Evolutionary conservation across 768 basidiomycete genomes (phyloP).

Genomic region (Galerina marginata): DNA sequence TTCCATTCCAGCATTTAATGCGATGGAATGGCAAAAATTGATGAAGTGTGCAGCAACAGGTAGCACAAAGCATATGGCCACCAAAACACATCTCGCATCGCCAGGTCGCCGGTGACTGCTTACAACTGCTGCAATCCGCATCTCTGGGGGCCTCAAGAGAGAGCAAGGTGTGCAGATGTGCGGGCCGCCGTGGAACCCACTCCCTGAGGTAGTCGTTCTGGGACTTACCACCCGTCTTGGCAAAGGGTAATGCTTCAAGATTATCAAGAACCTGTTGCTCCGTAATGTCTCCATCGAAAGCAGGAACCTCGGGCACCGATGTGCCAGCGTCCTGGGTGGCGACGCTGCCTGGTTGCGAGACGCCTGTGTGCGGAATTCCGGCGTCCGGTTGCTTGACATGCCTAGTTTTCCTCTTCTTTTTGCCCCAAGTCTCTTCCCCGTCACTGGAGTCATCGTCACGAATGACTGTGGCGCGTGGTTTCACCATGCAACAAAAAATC

Average conservation of each 20-base stretch:
- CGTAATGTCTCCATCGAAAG: no score
- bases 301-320: no score
- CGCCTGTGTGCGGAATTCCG: no score
- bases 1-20: conserved; percentile 26
- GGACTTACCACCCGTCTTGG: neutral
- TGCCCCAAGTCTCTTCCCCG: no score
- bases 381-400: no score
- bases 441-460: no score
- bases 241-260: neutral
- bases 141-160: neutral
- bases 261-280: no score
- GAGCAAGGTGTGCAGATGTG: neutral
- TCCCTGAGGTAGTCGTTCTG: neutral
- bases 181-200: neutral
- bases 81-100: neutral
- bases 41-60: conserved; percentile 5
- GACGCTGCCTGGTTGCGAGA: no score
- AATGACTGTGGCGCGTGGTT: no score
- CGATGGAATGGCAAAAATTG: conserved; percentile 19
- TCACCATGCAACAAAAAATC: no score
- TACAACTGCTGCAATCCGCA: neutral
- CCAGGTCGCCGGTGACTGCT: neutral
- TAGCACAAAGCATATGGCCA: neutral
- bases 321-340: no score
- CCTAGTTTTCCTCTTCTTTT: no score